phyloP scores from a whole-genome alignment of 192 early-diverging fungal genomes.

The Geosiphon pyriformis region DNA sequence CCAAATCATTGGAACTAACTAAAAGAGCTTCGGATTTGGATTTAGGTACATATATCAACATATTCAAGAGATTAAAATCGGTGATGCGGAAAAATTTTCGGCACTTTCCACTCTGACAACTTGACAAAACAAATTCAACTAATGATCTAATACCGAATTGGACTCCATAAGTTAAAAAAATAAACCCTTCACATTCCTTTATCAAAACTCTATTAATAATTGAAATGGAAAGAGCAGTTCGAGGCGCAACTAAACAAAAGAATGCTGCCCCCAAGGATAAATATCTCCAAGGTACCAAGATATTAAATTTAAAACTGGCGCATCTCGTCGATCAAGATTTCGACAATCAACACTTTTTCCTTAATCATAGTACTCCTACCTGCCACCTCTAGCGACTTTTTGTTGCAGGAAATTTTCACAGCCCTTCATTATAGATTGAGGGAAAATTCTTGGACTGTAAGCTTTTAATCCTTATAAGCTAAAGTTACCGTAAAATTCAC shows the following conservation, averaged over 20 bases:
- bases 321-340: neutral
- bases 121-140: too few species aligned
- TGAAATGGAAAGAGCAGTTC: slow-evolving; percentile 53
- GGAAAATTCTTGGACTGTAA: slow-evolving; percentile 63
- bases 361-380: neutral
- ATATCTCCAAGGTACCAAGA: slow-evolving; percentile 67
- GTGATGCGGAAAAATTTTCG: too few species aligned
- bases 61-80: too few species aligned
- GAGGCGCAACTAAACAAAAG: slow-evolving; percentile 80
- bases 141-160: too few species aligned
- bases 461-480: neutral
- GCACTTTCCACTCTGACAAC: too few species aligned
- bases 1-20: too few species aligned
- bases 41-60: too few species aligned
- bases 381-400: neutral
- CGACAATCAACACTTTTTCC: neutral
- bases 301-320: neutral
- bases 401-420: slow-evolving; percentile 48
- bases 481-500: neutral
- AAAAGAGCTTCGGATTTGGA: too few species aligned
- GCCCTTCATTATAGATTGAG: slow-evolving; percentile 39
- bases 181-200: too few species aligned
- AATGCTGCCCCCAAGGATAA: slow-evolving; percentile 95
- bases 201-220: too few species aligned
- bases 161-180: too few species aligned